A percentile compares a stretch with the other conserved stretches of the same genome.
Evolutionary conservation across 1,139 yeast species (phyloP).

Genomic region (Pneumocystis wakefieldiae): DNA sequence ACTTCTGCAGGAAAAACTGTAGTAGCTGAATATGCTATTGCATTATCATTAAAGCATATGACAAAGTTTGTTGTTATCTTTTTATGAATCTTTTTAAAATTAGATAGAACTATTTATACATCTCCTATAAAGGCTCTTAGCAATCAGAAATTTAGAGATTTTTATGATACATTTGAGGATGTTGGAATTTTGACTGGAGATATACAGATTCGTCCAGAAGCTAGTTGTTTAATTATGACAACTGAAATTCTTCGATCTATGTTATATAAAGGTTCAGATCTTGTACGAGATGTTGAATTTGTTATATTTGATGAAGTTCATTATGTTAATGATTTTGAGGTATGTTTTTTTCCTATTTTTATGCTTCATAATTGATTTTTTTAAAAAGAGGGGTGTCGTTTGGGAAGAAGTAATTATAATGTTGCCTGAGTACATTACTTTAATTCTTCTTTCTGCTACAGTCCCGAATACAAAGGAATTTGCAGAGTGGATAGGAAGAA

Average conservation of each 20-base stretch:
- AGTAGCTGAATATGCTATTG: slow-evolving; percentile 87
- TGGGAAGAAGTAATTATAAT: slow-evolving; percentile 98
- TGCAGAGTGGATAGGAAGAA: slow-evolving; percentile 97
- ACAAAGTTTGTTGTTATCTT: slow-evolving; percentile 33
- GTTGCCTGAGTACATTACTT: slow-evolving; percentile 90
- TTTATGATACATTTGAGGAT: slow-evolving; percentile 71
- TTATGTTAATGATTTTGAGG: slow-evolving; percentile 83
- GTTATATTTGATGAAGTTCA: slow-evolving; percentile 96
- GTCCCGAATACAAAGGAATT: slow-evolving; percentile 95
- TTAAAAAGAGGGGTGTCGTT: slow-evolving; percentile 65
- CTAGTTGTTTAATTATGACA: slow-evolving; percentile 92
- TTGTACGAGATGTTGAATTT: slow-evolving; percentile 92
- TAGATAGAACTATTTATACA: slow-evolving; percentile 54
- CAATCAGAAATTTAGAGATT: slow-evolving; percentile 88
- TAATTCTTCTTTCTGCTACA: slow-evolving; percentile 80
- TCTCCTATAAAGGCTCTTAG: slow-evolving; percentile 88
- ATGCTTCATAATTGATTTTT: neutral
- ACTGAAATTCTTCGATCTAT: slow-evolving; percentile 89
- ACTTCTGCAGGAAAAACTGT: slow-evolving; percentile 91
- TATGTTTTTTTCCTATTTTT: neutral
- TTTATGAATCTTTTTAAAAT: neutral
- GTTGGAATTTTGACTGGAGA: slow-evolving; percentile 96
- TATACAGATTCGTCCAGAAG: slow-evolving; percentile 94
- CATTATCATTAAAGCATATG: slow-evolving; percentile 80
- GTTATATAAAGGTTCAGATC: slow-evolving; percentile 92